These are phyloP conservation scores for Exophiala viscosa DNA, from an alignment of 2,329 filamentous ascomycete species.

Conservation along the genomic window DNA sequence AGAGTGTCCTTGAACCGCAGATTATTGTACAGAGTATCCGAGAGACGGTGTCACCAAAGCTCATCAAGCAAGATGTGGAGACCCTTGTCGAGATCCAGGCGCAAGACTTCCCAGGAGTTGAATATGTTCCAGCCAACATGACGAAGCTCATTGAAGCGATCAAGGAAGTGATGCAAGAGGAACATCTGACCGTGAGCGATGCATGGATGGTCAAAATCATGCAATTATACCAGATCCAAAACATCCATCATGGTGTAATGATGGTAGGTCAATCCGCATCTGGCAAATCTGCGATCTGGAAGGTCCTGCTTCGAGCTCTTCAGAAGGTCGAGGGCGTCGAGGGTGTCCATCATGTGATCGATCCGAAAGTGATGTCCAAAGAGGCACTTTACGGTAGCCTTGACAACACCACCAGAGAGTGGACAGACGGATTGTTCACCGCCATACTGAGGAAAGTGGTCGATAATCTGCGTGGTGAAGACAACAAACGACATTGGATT, in stretches of 20 bases:
- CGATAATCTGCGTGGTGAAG: constrained; percentile 95
- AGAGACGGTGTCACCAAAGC: constrained; percentile 95
- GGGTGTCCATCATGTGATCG: constrained; percentile 94
- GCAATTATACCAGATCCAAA: constrained; percentile 96
- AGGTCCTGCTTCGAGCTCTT: constrained; percentile 81
- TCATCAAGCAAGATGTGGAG: constrained; percentile 88
- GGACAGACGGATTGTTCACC: constrained; percentile 97
- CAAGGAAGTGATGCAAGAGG: constrained; percentile 73
- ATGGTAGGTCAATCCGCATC: constrained; percentile 99
- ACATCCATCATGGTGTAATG: constrained; percentile 99
- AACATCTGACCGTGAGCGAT: constrained; percentile 84
- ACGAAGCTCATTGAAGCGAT: constrained; percentile 77
- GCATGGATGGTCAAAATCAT: constrained; percentile 97
- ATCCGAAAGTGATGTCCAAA: constrained; percentile 99
- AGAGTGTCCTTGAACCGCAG: constrained; percentile 73
- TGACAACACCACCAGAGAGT: constrained; percentile 94
- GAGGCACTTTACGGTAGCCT: constrained; percentile 93
- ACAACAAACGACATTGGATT: constrained; percentile 97
- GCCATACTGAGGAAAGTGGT: constrained; percentile 98
- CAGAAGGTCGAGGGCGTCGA: constrained; percentile 88
- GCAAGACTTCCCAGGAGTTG: constrained; percentile 84
- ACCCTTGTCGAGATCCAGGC: constrained; percentile 80
- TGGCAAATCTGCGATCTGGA: constrained; percentile 95
- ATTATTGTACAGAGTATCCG: constrained; percentile 98
- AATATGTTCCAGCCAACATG: constrained; percentile 87